Evolutionary conservation across 2,329 filamentous ascomycete species (phyloP).

Genomic region (Bipolaris cookei): DNA sequence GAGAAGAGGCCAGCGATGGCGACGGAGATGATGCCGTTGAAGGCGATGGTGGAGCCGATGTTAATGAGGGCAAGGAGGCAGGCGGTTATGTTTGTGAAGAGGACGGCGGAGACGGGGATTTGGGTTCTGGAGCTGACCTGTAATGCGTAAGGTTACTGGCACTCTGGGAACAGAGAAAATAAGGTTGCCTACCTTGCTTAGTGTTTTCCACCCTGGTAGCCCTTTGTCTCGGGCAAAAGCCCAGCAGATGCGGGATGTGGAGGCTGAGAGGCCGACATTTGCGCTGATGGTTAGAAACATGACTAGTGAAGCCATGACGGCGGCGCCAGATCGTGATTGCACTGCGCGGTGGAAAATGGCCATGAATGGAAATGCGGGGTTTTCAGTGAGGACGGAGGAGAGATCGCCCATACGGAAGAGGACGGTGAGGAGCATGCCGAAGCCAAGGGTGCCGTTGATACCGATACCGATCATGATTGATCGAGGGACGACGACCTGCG

Average conservation of each 20-base stretch:
- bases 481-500: constrained; percentile 38
- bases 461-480: constrained; percentile 49
- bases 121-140: constrained; percentile 31
- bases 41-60: constrained; percentile 48
- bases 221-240: constrained; percentile 52
- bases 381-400: constrained; percentile 34
- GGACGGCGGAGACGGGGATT: constrained; percentile 46
- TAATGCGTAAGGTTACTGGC: too few species aligned
- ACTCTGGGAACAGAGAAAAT: too few species aligned
- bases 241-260: constrained; percentile 49
- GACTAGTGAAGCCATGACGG: constrained; percentile 50
- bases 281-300: constrained; percentile 43
- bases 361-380: constrained; percentile 55
- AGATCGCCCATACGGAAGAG: constrained; percentile 47
- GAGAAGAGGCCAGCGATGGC: constrained; percentile 36
- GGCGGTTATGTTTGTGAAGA: constrained; percentile 44
- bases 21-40: constrained; percentile 39
- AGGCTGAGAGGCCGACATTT: constrained; percentile 46
- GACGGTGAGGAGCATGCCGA: constrained; percentile 36
- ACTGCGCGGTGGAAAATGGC: constrained; percentile 53
- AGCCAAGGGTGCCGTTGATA: constrained; percentile 49
- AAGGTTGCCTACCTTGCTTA: constrained; percentile 19
- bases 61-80: constrained; percentile 57
- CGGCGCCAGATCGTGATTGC: constrained; percentile 47
- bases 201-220: constrained; percentile 45